Conservation (phyloP, 2,329 filamentous ascomycete species). For the Pseudogymnoascus sp. region DNA sequence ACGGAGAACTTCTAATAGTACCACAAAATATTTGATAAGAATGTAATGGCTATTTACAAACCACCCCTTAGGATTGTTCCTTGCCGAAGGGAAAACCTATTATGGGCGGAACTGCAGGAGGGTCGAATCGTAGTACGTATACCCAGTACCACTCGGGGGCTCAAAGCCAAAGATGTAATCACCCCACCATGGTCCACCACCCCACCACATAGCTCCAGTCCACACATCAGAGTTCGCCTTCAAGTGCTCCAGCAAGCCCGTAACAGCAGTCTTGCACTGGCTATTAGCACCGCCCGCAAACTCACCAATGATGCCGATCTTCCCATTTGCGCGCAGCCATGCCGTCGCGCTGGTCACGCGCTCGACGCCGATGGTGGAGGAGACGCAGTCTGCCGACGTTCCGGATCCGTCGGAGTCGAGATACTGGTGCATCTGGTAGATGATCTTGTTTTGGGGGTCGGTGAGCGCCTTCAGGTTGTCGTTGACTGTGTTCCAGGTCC, state of each 20-base stretch:
- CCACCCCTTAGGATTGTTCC: not conserved
- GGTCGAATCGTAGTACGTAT: constrained; percentile 17
- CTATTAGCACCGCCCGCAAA: constrained; percentile 44
- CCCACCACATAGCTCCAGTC: constrained; percentile 44
- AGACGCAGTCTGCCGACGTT: constrained; percentile 41
- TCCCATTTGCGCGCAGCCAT: constrained; percentile 45
- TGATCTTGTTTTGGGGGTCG: constrained; percentile 43
- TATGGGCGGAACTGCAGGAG: not conserved
- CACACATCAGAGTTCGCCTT: constrained; percentile 42
- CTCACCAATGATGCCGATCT: constrained; percentile 45
- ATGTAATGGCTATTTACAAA: not conserved
- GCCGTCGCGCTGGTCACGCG: constrained; percentile 41
- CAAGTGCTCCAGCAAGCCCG: constrained; percentile 41
- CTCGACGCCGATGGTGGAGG: constrained; percentile 43
- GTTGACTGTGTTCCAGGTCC: constrained; percentile 40
- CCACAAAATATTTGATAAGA: not conserved
- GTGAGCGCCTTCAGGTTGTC: constrained; percentile 40
- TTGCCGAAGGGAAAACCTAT: not conserved
- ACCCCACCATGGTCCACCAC: constrained; percentile 44
- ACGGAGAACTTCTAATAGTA: not conserved
- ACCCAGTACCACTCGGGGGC: constrained; percentile 36
- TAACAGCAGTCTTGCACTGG: constrained; percentile 40
- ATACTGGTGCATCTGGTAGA: constrained; percentile 57
- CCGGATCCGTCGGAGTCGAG: constrained; percentile 48
- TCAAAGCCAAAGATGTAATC: constrained; percentile 39